A percentile compares a stretch with the other conserved stretches of the same genome.
phyloP scores from a whole-genome alignment of 1,139 yeast genomes.

The Candida sp. region DNA sequence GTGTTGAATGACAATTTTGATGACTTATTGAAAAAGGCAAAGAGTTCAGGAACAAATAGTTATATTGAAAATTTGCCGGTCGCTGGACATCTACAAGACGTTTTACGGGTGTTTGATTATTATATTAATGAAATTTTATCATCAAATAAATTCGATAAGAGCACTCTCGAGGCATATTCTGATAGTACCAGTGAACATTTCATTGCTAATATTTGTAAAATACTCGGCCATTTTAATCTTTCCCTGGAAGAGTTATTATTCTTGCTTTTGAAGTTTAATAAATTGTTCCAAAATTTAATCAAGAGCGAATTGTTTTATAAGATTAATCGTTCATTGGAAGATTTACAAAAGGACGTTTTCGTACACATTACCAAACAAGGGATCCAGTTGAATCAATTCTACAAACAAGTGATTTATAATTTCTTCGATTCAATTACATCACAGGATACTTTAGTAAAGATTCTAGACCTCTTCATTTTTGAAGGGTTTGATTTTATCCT shows the following conservation, averaged over 20 bases:
- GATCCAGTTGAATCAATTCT: conserved; percentile 23
- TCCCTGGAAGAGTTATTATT: conserved; percentile 29
- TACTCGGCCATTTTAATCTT: conserved; percentile 18
- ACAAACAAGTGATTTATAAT: conserved; percentile 20
- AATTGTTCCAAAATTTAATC: conserved; percentile 21
- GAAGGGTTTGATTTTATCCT: conserved; percentile 40
- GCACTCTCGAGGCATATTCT: conserved; percentile 2
- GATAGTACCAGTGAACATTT: conserved; percentile 16
- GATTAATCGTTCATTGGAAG: conserved; percentile 36
- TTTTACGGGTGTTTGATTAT: conserved; percentile 30
- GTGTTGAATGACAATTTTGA: conserved; percentile 29
- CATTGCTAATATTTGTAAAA: conserved; percentile 18
- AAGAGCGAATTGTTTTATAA: conserved; percentile 39
- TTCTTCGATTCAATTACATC: conserved; percentile 18
- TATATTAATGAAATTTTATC: conserved; percentile 25
- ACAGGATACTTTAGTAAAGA: conserved; percentile 9
- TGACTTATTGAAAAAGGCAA: conserved; percentile 28
- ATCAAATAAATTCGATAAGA: conserved; percentile 1
- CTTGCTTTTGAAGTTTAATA: conserved; percentile 32
- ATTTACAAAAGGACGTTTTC: conserved; percentile 21
- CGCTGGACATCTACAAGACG: conserved; percentile 19
- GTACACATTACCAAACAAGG: conserved; percentile 39
- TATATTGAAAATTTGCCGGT: conserved; percentile 18
- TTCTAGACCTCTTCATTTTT: conserved; percentile 36
- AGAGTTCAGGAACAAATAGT: conserved; percentile 9